Base-by-base conservation (phyloP, 2,329 filamentous ascomycete species). In the Neonectria punicea region DNA sequence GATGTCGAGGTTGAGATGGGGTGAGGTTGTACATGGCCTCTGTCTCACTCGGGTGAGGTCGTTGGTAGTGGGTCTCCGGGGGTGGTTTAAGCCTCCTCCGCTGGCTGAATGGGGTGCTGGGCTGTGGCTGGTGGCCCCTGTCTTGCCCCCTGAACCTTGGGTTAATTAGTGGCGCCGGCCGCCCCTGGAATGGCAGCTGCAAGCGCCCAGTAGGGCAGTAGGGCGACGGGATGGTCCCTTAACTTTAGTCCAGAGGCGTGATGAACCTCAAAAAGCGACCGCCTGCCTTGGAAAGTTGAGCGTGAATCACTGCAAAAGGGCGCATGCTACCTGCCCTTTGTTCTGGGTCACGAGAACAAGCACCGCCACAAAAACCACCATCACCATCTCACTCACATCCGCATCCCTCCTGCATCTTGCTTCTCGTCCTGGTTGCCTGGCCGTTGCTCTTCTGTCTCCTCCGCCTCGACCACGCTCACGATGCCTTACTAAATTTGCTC, bases 121-220 rank as follows among this genome's bases (percentile, higher is more conserved):
- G 56, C 43, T 62, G 61, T 71, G 65, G 69, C 69, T 70, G 62
- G 58, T 51, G 39, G n/a, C n/a, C 39, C 39, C 39, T 6, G 25
- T 25, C 25, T 25, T 25, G 25, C 25, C 5, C 25, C 25, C 25
- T 25, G 25, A 25, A 25, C 25, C 25, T 25, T 39, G 34, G 16
- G 36, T 39, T 39, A 8, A 39, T 39, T 39, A 39, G 36, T 39
- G 36, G 36, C 36, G 36, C 36, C n/a, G 14, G 14, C 36, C 16
- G 14, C 36, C 36, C 14, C 36, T 39, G 14, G 36, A 14, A n/a
- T 39, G 6, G 36, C 36, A 39, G 14, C 36, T 39, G 16, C 36
- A 8, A n/a, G 36, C 36, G 36, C 36, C 36, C 36, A 39, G 36
- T 16, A 39, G 14, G 34, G 34, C 34, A 39, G 16, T 16, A 39